Conservation (phyloP, 1,284 basidiomycete genomes). For the Tremellales sp. region DNA sequence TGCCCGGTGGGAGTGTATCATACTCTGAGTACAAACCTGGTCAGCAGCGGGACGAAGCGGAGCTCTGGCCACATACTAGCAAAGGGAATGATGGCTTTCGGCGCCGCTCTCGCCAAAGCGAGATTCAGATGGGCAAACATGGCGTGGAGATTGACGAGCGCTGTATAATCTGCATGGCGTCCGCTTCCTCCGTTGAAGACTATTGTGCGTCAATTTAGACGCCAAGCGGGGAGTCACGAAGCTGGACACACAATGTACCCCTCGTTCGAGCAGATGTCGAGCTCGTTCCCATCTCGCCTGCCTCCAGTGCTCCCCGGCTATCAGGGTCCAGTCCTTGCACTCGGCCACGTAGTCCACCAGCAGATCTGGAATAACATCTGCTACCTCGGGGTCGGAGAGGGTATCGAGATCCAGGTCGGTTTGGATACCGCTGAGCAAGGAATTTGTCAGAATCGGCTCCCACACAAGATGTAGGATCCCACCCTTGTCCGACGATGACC, state of each 20-base stretch:
- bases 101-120: conserved; percentile 70
- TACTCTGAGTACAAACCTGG: conserved; percentile 54
- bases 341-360: conserved; percentile 43
- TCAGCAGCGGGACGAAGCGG: conserved; percentile 15
- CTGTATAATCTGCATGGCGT: conserved; percentile 47
- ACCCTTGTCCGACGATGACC: conserved; percentile 39
- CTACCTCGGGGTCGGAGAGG: conserved; percentile 41
- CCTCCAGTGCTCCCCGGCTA: conserved; percentile 48
- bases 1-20: conserved; percentile 61
- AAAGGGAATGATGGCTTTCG: conserved; percentile 67
- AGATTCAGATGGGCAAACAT: conserved; percentile 79
- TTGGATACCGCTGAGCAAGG: conserved; percentile 30
- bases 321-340: conserved; percentile 47
- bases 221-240: not conserved
- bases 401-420: conserved; percentile 48
- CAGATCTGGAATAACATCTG: conserved; percentile 44
- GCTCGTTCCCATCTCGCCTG: conserved; percentile 36
- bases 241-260: conserved; percentile 41
- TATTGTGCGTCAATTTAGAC: conserved; percentile 8
- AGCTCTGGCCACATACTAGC: conserved; percentile 58
- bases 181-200: conserved; percentile 30
- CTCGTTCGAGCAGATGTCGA: conserved; percentile 41
- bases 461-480: not conserved
- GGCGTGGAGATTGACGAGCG: conserved; percentile 61
- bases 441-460: not conserved